Percentiles rank a stretch among this genome's conserved stretches.
Conservation (phyloP, 2,329 filamentous ascomycete genomes). For the Neonectria hederae region DNA sequence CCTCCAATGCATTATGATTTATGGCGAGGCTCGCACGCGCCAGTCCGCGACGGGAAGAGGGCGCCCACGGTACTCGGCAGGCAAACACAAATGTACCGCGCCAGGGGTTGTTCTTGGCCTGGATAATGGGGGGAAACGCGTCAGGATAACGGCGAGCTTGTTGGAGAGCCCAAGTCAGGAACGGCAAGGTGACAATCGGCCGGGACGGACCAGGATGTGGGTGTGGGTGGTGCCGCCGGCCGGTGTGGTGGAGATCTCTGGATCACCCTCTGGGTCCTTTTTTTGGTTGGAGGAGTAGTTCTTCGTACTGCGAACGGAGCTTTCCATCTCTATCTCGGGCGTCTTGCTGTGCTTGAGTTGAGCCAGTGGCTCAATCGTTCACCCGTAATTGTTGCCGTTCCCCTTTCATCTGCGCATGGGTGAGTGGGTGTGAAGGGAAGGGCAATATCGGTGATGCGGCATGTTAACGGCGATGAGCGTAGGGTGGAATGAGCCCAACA, state of each 20-base stretch:
- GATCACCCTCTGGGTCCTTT: conserved; percentile 4
- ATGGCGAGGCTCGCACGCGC: conserved; percentile 13
- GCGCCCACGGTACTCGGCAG: conserved; percentile 21
- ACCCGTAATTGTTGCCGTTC: conserved; percentile 8
- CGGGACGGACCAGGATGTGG: conserved; percentile 39
- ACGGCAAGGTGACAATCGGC: conserved; percentile 41
- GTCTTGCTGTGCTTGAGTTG: conserved; percentile 7
- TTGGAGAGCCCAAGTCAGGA: conserved; percentile 40
- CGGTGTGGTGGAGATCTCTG: conserved; percentile 30
- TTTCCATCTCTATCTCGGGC: conserved; percentile 6
- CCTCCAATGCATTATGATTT: conserved; percentile 2
- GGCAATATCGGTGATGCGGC: not conserved
- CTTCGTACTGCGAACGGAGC: not conserved
- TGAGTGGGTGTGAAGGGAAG: not conserved
- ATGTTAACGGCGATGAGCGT: not conserved
- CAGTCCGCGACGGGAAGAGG: conserved; percentile 4
- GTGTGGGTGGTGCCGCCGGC: conserved; percentile 18
- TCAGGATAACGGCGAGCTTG: conserved; percentile 26
- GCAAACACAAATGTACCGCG: conserved; percentile 28
- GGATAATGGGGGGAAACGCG: conserved; percentile 13
- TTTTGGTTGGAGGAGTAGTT: not conserved
- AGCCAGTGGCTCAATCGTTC: conserved; percentile 5
- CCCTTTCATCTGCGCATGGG: conserved; percentile 1
- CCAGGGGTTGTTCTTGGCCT: conserved; percentile 24
- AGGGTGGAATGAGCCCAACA: not conserved